Percentiles rank a stretch among this genome's conserved stretches.
Evolutionary conservation across 1,284 basidiomycete genomes (phyloP).

Genomic region (Fomitopsis palustris): DNA sequence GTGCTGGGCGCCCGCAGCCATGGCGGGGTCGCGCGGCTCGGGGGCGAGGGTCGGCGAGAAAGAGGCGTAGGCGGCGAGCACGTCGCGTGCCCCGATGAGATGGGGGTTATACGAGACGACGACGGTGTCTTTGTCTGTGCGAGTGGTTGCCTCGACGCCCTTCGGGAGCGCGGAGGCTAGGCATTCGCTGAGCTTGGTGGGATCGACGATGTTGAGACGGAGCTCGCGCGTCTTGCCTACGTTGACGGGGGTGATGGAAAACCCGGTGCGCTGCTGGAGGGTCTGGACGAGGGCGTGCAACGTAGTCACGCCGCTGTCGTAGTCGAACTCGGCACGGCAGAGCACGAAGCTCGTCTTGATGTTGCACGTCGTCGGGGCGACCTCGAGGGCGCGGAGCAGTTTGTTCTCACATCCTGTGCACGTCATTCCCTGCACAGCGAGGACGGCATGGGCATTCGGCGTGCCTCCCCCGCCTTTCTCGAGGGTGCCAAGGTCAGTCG

Average conservation of each 20-base stretch:
- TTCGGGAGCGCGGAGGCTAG: constrained; percentile 11
- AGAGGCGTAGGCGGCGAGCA: constrained; percentile 19
- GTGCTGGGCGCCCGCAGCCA: constrained; percentile 26
- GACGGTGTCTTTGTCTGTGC: constrained; percentile 17
- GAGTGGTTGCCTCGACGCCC: constrained; percentile 18
- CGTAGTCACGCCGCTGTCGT: constrained; percentile 17
- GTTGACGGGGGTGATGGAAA: constrained; percentile 23
- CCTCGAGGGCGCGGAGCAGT: constrained; percentile 22
- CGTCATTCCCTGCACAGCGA: constrained; percentile 31
- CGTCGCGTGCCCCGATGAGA: constrained; percentile 23
- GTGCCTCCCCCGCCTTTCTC: constrained; percentile 9
- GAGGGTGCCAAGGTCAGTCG: constrained; percentile 11
- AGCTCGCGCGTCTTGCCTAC: constrained; percentile 17
- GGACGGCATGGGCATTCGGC: constrained; percentile 16
- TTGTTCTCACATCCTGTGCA: constrained; percentile 34
- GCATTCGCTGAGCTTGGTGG: constrained; percentile 14
- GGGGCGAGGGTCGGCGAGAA: constrained; percentile 23
- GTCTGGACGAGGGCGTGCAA: constrained; percentile 20
- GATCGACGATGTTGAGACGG: constrained; percentile 17
- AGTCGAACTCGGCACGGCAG: constrained; percentile 30
- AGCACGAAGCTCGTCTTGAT: constrained; percentile 31
- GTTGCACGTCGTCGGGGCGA: constrained; percentile 22
- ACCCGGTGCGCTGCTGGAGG: constrained; percentile 29
- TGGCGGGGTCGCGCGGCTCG: constrained; percentile 24
- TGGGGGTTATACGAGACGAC: constrained; percentile 21